Evolutionary conservation across 1,284 basidiomycete species (phyloP).

Genomic region (Ustilago crameri): DNA sequence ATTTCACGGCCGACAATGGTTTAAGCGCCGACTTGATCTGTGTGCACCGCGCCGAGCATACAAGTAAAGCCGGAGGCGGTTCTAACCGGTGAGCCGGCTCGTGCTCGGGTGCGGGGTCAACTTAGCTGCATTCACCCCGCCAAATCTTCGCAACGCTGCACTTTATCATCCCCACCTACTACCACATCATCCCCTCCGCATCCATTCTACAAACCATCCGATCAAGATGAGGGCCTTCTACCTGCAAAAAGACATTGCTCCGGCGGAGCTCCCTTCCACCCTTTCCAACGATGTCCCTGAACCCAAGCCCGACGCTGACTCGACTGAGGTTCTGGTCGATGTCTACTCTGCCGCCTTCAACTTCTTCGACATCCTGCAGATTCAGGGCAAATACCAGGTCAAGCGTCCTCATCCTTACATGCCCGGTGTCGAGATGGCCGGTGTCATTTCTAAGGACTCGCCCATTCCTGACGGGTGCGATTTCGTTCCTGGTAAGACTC

Average conservation of each 20-base stretch:
- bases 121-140: slow-evolving; percentile 1
- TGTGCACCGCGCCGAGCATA: too few relatives aligned
- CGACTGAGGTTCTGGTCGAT: slow-evolving; percentile 59
- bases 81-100: slow-evolving; percentile 11
- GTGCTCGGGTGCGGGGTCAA: neutral
- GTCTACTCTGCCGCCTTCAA: slow-evolving; percentile 70
- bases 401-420: slow-evolving; percentile 63
- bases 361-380: slow-evolving; percentile 62
- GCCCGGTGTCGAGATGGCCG: slow-evolving; percentile 77
- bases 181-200: neutral
- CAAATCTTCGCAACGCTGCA: neutral
- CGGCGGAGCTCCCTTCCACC: slow-evolving; percentile 50
- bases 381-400: slow-evolving; percentile 61
- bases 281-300: slow-evolving; percentile 47
- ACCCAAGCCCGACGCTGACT: slow-evolving; percentile 37
- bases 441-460: slow-evolving; percentile 78
- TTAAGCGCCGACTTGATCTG: too few relatives aligned
- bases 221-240: slow-evolving; percentile 56
- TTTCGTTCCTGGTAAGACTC: slow-evolving; percentile 81
- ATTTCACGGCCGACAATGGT: neutral
- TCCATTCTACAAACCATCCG: neutral
- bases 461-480: slow-evolving; percentile 84
- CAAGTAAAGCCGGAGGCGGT: slow-evolving; percentile 9
- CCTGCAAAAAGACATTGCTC: slow-evolving; percentile 59
- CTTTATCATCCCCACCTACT: slow-evolving; percentile 1